These are phyloP conservation scores for Maudiozyma serrabonitensis DNA, from an alignment of 805 yeast species.

Conservation along the genomic window DNA sequence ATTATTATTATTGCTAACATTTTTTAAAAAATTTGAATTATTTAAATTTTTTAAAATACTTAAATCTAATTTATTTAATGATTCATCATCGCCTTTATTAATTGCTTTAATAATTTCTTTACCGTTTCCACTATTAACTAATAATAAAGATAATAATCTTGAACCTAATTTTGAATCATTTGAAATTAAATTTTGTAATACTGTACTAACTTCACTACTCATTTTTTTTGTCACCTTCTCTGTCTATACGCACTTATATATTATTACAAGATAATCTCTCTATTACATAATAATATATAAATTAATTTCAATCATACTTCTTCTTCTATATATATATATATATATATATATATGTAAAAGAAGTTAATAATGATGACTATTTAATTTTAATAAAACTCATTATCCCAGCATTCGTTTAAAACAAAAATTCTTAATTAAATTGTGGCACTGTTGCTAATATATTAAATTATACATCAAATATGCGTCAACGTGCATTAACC, in stretches of 20 bases:
- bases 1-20: neutral
- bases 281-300: too few relatives aligned
- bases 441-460: neutral
- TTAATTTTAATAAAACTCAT: too few relatives aligned
- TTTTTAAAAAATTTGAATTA: neutral
- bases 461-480: too few relatives aligned
- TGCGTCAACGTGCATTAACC: too few relatives aligned
- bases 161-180: slow-evolving; percentile 25
- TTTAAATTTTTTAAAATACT: neutral
- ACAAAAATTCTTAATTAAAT: neutral
- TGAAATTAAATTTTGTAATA: slow-evolving; percentile 17
- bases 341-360: too few relatives aligned
- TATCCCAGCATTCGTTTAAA: too few relatives aligned
- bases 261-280: too few relatives aligned
- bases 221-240: neutral
- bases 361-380: too few relatives aligned
- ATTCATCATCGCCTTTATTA: slow-evolving; percentile 12
- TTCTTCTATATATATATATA: neutral
- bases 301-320: neutral
- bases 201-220: neutral
- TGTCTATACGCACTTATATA: too few relatives aligned
- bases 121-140: slow-evolving; percentile 24
- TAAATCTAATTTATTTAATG: neutral
- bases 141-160: slow-evolving; percentile 21
- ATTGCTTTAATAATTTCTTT: slow-evolving; percentile 23